A percentile compares a stretch with the other conserved stretches of the same genome.
Conservation (phyloP, 305 asterid genomes). For the Fraxinus platypoda region DNA sequence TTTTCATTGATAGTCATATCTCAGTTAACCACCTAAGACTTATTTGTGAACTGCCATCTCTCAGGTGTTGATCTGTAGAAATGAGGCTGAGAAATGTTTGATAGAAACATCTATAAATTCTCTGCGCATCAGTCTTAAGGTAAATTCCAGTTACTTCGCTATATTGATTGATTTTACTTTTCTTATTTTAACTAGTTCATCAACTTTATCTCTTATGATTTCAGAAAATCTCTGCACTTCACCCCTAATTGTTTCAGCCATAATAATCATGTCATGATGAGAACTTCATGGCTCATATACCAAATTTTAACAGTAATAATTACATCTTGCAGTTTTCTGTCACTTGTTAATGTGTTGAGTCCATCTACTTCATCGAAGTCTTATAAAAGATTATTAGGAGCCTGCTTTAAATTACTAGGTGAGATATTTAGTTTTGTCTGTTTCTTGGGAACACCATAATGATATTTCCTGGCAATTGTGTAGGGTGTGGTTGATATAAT, state of each 20-base stretch:
- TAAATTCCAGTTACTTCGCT: conserved; percentile 33
- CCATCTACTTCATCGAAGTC: neutral
- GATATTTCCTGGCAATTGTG: neutral
- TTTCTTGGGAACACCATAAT: neutral
- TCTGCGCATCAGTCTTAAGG: conserved; percentile 94
- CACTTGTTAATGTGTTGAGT: neutral
- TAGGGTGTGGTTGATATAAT: neutral
- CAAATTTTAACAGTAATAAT: neutral
- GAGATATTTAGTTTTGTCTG: neutral
- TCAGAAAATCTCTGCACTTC: neutral
- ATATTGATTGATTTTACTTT: conserved; percentile 12
- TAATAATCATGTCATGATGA: conserved; percentile 5
- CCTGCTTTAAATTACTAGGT: neutral
- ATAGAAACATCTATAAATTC: conserved; percentile 97
- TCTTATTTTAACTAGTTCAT: conserved; percentile 10
- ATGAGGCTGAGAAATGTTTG: conserved; percentile 97
- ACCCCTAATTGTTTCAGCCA: neutral
- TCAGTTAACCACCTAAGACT: conserved; percentile 1
- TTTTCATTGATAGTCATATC: conserved; percentile 6
- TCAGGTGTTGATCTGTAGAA: conserved; percentile 88
- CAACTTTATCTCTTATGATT: neutral
- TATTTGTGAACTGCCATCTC: conserved; percentile 22
- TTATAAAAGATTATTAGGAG: neutral
- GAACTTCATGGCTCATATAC: neutral
- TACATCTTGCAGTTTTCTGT: neutral